Percentiles rank a stretch among this genome's conserved stretches.
Conservation (phyloP, 805 yeast genomes). For the Schizosaccharomyces japonicus region DNA sequence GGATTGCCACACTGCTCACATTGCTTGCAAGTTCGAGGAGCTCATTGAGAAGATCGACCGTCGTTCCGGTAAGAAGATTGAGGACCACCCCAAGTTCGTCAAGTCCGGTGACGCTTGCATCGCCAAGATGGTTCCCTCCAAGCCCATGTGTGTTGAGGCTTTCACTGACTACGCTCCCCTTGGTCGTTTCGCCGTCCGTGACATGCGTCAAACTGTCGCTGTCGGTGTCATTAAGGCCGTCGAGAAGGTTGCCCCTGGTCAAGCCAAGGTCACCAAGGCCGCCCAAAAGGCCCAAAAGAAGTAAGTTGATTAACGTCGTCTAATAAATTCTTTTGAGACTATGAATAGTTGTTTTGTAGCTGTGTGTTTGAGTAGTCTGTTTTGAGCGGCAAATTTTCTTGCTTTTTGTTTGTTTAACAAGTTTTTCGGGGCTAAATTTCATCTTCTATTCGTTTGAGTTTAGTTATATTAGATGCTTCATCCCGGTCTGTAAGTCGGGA, state of each 20-base stretch:
- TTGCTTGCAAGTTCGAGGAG: conserved; percentile 68
- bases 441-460: no score
- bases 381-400: no score
- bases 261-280: conserved; percentile 93
- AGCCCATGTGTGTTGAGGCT: conserved; percentile 88
- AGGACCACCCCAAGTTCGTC: conserved; percentile 77
- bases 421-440: no score
- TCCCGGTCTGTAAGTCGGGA: no score
- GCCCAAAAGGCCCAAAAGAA: conserved; percentile 64
- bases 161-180: conserved; percentile 88
- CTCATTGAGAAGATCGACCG: conserved; percentile 69
- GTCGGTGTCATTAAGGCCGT: conserved; percentile 97
- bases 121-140: conserved; percentile 68
- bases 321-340: no score
- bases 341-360: no score
- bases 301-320: no score
- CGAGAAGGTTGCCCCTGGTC: conserved; percentile 58
- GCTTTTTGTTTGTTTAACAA: no score
- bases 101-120: conserved; percentile 93
- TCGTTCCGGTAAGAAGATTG: conserved; percentile 76
- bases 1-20: conserved; percentile 85
- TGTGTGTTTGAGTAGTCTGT: no score
- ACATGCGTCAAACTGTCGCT: conserved; percentile 98
- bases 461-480: no score
- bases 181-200: conserved; percentile 97